Base-by-base conservation (phyloP, 2,329 filamentous ascomycete genomes). In the Claviceps lovelessii region DNA sequence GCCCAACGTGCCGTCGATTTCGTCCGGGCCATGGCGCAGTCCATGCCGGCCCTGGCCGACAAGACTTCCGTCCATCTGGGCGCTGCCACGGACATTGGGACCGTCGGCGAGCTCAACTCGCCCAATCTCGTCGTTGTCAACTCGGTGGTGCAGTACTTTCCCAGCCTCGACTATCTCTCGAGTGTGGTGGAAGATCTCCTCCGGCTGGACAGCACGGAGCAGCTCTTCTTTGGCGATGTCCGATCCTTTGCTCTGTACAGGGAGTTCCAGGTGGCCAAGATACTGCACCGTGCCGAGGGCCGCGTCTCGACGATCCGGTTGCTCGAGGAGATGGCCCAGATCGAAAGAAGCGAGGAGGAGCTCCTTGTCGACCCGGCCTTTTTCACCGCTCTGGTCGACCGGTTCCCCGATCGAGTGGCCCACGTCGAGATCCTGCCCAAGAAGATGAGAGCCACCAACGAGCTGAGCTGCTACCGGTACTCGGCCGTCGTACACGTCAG, bases 121-220 rank as follows among this genome's bases (percentile, higher is more conserved):
- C 56, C 62, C 0, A 53, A 60, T 1, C 46, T 64, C 0, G 61
- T 63, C 6, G 51, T 67, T 5, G 10, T 67, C 35, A 66, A 66
- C 49, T 66, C 64, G 0, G 64, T 65, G 0, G 59, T 55, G 0
- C 64, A 66, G 19, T 65, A 66, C 37, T 66, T 66, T 39, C 64
- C 64, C 7, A 62, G 52, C 9, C 57, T 55, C 17, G 59, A 61
- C 1, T 66, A 66, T n/a, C n/a, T 66, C 0, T 23, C 52, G 0
- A 51, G 56, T 4, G 55, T 62, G 0, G 45, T 64, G 0, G 23
- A 61, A 2, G 55, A 56, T 31, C 7, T 57, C 17, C 42, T 51
- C n/a, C 49, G 9, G 5, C 37, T 50, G 10, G 13, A 50, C 15
- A 11, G 46, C 19, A 41, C 52, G 3, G 52, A 56, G 19, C 47